Base-by-base conservation (phyloP, 1,284 basidiomycete genomes). In the Malassezia cuniculi region DNA sequence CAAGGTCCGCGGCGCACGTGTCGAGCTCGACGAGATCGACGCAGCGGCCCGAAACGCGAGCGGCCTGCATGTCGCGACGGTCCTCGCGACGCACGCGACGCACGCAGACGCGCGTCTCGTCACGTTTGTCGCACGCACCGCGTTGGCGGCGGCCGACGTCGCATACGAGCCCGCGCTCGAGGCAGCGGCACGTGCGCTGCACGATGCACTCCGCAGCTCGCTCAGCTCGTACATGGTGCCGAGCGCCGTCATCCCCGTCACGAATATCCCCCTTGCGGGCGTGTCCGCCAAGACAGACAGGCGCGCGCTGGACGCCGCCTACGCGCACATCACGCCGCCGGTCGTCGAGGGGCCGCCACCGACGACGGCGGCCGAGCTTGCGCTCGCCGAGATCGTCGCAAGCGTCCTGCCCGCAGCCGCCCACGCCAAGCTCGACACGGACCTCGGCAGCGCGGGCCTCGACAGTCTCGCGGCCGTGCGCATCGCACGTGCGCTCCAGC, bases 171-270 rank as follows among this genome's bases (percentile, higher is more conserved):
- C 31, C 9, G 16, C 20, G 8, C 27, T 41, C 31, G 9, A 27
- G n/a, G 46, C 48, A n/a, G 39, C 43, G 19, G 8, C 26, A 9
- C 11, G 28, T 10, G 35, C 28, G 18, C n/a, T n/a, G n/a, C 36
- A 36, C 1, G 21, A 27, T 2, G 25, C 20, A 3, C 41, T 52
- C 11, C 47, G 56, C n/a, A 15, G 22, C 5, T 21, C 30, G 9
- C 45, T 64, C 11, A 52, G 50, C 11, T 47, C 58, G 38, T 50
- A 60, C 49, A 64, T 64, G 58, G 54, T 55, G 7, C 60, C 60
- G 1, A 51, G 47, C 16, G 29, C 50, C n/a, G 33, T 64, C 3
- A 29, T 61, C 6, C 49, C 58, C 6, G 39, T 64, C 12, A 16
- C 18, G 1, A 36, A 31, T 24, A 36, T 64, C 6, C 58, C 58